Evolutionary conservation across 2,329 filamentous ascomycete species (phyloP).

Genomic region (Aspergillus viridinutans): DNA sequence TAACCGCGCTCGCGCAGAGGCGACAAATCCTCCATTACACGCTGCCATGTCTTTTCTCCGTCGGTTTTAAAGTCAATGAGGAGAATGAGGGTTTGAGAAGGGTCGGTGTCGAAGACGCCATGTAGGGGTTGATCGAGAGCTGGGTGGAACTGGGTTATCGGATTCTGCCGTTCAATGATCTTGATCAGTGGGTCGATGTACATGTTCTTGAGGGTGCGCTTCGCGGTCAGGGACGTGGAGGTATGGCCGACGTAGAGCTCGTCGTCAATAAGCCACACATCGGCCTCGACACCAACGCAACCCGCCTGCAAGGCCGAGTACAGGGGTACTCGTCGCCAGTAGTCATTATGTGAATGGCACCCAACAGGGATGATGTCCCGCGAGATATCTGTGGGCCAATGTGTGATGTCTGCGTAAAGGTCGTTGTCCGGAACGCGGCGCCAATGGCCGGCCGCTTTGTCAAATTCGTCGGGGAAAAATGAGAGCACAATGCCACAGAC

Average conservation of each 20-base stretch:
- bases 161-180: slow-evolving; percentile 50
- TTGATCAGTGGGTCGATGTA: slow-evolving; percentile 51
- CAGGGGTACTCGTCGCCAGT: slow-evolving; percentile 53
- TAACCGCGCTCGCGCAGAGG: slow-evolving; percentile 48
- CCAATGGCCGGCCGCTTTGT: slow-evolving; percentile 38
- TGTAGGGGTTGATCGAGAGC: slow-evolving; percentile 28
- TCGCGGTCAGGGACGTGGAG: slow-evolving; percentile 42
- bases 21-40: slow-evolving; percentile 40
- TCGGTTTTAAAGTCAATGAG: slow-evolving; percentile 51
- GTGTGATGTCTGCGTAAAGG: slow-evolving; percentile 33
- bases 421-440: slow-evolving; percentile 32
- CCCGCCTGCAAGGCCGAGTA: slow-evolving; percentile 53
- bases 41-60: slow-evolving; percentile 34
- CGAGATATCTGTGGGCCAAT: slow-evolving; percentile 48
- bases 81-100: slow-evolving; percentile 47
- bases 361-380: slow-evolving; percentile 47
- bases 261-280: slow-evolving; percentile 52
- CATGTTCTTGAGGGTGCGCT: slow-evolving; percentile 47
- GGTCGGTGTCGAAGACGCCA: slow-evolving; percentile 50
- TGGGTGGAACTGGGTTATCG: slow-evolving; percentile 34
- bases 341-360: slow-evolving; percentile 58
- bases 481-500: slow-evolving; percentile 34
- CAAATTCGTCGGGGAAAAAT: slow-evolving; percentile 42
- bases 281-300: slow-evolving; percentile 54
- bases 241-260: slow-evolving; percentile 56